Evolutionary conservation across 768 basidiomycete genomes (phyloP).

Genomic region (Boletus eberwhitei): DNA sequence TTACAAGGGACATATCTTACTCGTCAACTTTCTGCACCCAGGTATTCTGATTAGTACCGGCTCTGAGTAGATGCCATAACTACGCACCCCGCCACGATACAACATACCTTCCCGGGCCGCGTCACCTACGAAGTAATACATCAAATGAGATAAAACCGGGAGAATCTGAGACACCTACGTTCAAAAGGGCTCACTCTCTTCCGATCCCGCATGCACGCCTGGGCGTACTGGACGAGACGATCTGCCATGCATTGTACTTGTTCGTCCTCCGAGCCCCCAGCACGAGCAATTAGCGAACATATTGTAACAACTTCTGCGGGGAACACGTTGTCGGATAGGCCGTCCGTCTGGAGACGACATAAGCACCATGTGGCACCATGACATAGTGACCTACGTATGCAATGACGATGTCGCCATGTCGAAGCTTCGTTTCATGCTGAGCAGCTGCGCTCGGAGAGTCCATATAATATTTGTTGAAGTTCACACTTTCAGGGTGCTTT

Average conservation of each 20-base stretch:
- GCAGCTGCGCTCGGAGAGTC: slow-evolving; percentile 45
- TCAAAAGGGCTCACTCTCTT: slow-evolving; percentile 71
- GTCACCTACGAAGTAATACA: slow-evolving; percentile 40
- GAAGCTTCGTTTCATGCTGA: slow-evolving; percentile 42
- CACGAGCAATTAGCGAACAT: slow-evolving; percentile 60
- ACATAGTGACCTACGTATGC: slow-evolving; percentile 38
- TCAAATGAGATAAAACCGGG: slow-evolving; percentile 1
- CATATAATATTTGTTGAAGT: slow-evolving; percentile 14
- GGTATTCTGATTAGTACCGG: slow-evolving; percentile 5
- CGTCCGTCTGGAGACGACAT: slow-evolving; percentile 44
- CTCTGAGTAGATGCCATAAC: slow-evolving; percentile 1
- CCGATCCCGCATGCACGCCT: slow-evolving; percentile 65
- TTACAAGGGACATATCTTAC: slow-evolving; percentile 40
- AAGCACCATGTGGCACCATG: background rate
- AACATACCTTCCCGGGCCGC: slow-evolving; percentile 63
- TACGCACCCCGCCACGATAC: slow-evolving; percentile 72
- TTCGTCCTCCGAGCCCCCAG: slow-evolving; percentile 51
- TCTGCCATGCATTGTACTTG: slow-evolving; percentile 73
- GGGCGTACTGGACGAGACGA: slow-evolving; percentile 66
- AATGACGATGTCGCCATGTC: slow-evolving; percentile 52
- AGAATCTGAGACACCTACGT: slow-evolving; percentile 39
- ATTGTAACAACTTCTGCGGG: slow-evolving; percentile 67
- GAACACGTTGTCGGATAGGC: slow-evolving; percentile 58
- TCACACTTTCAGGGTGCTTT: slow-evolving; percentile 31
- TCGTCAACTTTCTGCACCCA: slow-evolving; percentile 70